Base-by-base conservation (phyloP, 164 flowering plant genomes). In the Tetracentron sinense region DNA sequence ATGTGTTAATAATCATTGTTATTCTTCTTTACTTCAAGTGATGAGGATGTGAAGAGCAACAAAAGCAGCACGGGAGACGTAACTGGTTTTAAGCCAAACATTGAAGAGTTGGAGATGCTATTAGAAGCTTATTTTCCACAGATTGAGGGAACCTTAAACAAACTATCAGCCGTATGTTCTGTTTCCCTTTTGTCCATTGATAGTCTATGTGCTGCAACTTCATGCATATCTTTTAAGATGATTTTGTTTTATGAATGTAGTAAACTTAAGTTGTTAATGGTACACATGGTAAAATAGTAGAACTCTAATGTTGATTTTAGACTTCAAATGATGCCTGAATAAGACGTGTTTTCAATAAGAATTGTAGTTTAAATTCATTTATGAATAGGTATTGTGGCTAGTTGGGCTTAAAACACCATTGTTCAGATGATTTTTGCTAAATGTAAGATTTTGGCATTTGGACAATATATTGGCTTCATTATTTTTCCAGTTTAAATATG, bases 21-120 rank as follows among this genome's bases (percentile, higher is more conserved):
- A 42, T 50, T 2, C 16, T 50, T 44, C 7, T 44, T 54, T 14
- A 6, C n/a, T 28, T 56, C 6, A 62, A 75, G 78, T 52, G 72
- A 22, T 58, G 80, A 69, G 12, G 81, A 80, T 15, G 23, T 44
- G 17, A 10, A 25, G 6, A 53, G 31, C 46, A 23, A 20, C 26
- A 42, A 42, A 59, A 26, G 50, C 30, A 59, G 44, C 31, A 33
- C n/a, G 42, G 62, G 44, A 59, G 44, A 7, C 5, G 14, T 26
- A 6, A 44, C 51, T 42, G 33, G 50, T 2, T 23, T 11, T 12
- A 42, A 59, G 50, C 62, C 62, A 12, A 29, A 60, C 44, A 29
- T 48, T 46, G 54, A 48, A 29, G 63, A 60, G 54, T 21, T 60
- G 17, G 63, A 60, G 42, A 60, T 60, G 63, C 63, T 60, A 19